These are phyloP conservation scores for Mitragyna speciosa DNA, from an alignment of 257 asterid genomes.

Conservation along the genomic window DNA sequence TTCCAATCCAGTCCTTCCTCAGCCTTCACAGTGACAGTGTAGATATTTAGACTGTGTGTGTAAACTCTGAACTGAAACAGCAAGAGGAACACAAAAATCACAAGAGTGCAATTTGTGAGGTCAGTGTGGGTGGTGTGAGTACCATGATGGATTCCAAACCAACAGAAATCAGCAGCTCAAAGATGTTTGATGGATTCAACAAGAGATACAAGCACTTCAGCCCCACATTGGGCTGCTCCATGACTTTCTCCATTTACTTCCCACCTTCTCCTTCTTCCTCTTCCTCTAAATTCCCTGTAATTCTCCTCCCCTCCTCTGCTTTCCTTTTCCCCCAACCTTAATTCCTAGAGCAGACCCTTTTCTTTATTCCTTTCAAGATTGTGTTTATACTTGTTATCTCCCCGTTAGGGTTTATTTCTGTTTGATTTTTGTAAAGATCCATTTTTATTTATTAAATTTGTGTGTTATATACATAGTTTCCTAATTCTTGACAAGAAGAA, in stretches of 20 bases:
- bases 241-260: constrained; percentile 86
- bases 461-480: background rate
- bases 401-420: background rate
- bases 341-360: background rate
- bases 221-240: constrained; percentile 75
- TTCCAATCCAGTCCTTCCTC: too few relatives aligned
- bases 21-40: too few relatives aligned
- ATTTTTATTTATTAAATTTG: background rate
- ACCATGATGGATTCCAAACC: constrained; percentile 51
- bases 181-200: constrained; percentile 95
- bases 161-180: constrained; percentile 74
- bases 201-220: constrained; percentile 90
- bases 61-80: too few relatives aligned
- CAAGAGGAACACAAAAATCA: too few relatives aligned
- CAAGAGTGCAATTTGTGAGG: background rate
- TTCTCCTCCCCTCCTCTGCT: background rate
- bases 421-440: background rate
- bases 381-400: background rate
- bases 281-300: constrained; percentile 74
- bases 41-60: too few relatives aligned
- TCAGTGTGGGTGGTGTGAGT: constrained; percentile 27
- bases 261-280: constrained; percentile 75
- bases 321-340: background rate
- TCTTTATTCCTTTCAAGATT: background rate
- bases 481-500: background rate